A percentile compares a stretch with the other conserved stretches of the same genome.
phyloP scores from a whole-genome alignment of 2,329 filamentous ascomycete genomes.

The Neofusicoccum laricinum region DNA sequence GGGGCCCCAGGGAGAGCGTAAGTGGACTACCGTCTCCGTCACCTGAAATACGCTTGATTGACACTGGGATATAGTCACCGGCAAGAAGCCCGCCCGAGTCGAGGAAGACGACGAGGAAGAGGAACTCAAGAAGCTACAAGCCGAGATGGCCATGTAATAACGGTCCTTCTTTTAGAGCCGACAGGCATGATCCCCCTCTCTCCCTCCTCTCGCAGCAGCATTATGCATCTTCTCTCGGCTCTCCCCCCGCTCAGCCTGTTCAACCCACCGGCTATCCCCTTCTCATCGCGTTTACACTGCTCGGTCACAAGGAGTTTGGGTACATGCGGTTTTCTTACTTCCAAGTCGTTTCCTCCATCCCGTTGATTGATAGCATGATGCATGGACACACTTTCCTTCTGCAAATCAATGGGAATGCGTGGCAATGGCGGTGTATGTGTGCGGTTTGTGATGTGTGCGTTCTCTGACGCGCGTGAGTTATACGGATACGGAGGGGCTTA shows the following conservation, averaged over 20 bases:
- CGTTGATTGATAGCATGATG: background rate
- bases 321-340: background rate
- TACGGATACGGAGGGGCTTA: background rate
- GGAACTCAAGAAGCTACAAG: constrained; percentile 87
- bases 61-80: constrained; percentile 34
- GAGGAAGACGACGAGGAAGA: constrained; percentile 95
- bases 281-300: background rate
- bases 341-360: background rate
- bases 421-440: background rate
- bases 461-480: background rate
- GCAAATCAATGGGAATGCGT: too few relatives aligned
- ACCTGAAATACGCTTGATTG: background rate
- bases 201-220: background rate
- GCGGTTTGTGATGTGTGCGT: background rate
- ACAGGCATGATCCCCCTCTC: background rate
- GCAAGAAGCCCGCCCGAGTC: constrained; percentile 44
- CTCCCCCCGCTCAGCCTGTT: background rate
- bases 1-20: constrained; percentile 72
- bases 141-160: constrained; percentile 88
- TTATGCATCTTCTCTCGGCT: background rate
- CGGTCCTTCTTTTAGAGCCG: background rate
- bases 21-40: constrained; percentile 43
- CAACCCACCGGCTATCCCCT: background rate
- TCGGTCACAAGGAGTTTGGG: constrained; percentile 6
- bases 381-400: background rate